Evolutionary conservation across 192 early-diverging fungal genomes (phyloP).

Genomic region (Podila clonocystis): DNA sequence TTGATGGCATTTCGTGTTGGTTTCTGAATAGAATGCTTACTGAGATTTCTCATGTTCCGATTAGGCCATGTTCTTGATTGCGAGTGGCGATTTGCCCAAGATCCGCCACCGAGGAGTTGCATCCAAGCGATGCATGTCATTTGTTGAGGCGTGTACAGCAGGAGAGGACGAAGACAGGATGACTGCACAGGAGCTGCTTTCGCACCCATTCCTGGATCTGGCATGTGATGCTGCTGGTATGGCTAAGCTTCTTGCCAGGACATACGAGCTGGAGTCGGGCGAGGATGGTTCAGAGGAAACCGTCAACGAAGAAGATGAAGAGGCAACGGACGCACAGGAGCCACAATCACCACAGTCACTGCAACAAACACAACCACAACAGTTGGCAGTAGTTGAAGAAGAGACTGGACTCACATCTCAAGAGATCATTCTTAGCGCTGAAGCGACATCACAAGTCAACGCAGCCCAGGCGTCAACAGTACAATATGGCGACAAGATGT

Average conservation of each 20-base stretch:
- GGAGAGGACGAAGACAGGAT: conserved; percentile 30
- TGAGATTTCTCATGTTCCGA: neutral
- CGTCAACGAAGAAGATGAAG: conserved; percentile 7
- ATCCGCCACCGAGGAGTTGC: conserved; percentile 24
- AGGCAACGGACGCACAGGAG: conserved; percentile 4
- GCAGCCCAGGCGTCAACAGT: neutral
- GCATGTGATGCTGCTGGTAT: conserved; percentile 31
- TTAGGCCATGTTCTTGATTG: conserved; percentile 51
- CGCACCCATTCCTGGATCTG: conserved; percentile 34
- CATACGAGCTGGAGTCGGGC: conserved; percentile 37
- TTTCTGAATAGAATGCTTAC: neutral
- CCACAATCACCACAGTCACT: neutral
- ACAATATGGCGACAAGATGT: neutral
- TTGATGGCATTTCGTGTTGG: neutral
- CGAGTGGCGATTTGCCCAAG: conserved; percentile 35
- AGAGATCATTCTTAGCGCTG: neutral
- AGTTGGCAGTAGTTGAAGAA: neutral
- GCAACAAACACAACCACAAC: neutral
- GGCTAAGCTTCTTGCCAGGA: conserved; percentile 20
- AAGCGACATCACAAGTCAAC: neutral
- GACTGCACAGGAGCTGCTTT: conserved; percentile 25
- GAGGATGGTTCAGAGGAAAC: conserved; percentile 1
- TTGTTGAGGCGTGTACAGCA: conserved; percentile 31
- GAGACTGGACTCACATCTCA: neutral
- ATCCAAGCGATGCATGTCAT: conserved; percentile 30